Base-by-base conservation (phyloP, 2,329 filamentous ascomycete species). In the Diplodia seriata region DNA sequence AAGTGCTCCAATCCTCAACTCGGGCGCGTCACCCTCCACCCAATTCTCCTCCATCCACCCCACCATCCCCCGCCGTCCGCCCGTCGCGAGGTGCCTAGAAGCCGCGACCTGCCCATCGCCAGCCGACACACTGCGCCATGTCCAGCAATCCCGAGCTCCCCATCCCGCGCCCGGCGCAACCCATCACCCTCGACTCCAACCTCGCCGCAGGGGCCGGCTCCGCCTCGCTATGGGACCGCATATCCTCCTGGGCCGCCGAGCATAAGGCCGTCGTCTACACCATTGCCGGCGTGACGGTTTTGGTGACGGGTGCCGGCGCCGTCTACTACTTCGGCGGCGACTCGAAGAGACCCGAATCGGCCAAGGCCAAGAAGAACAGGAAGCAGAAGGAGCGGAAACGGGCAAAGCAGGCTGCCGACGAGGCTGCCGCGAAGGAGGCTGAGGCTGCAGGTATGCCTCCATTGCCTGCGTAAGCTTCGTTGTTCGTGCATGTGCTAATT, bases 211-310 rank as follows among this genome's bases (percentile, higher is more conserved):
- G 81, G 55, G 74, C 81, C 55, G 80, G 81, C 68, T 86, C 90
- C 70, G 87, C 90, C 69, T 90, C 91, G 56, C 82, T 95, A 67
- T 97, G 93, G 93, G 92, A 97, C 80, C 90, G 94, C 75, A 84
- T 97, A 81, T 91, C 93, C 72, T 90, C 85, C 76, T 99, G 95
- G 94, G 93, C 91, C 15, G 92, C 93, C 2, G 94, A 98, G 79
- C 94, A 99, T 83, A 98, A 97, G 84, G 91, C 92, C 57, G 87
- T 94, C 66, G 94, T 97, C 71, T 99, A 97, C 82, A 97, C 95
- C 73, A 92, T 98, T 81, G 95, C 94, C 67, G 95, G 95, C 76
- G 91, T 97, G 69, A 94, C 94, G 66, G 87, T 97, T 57, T 93
- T 97, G 53, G 91, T 97, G 68, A 95, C 93, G 15, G 92, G 92